Percentiles rank a stretch among this genome's conserved stretches.
Conservation (phyloP, 2,329 filamentous ascomycete species). For the Aspergillus japonicus region DNA sequence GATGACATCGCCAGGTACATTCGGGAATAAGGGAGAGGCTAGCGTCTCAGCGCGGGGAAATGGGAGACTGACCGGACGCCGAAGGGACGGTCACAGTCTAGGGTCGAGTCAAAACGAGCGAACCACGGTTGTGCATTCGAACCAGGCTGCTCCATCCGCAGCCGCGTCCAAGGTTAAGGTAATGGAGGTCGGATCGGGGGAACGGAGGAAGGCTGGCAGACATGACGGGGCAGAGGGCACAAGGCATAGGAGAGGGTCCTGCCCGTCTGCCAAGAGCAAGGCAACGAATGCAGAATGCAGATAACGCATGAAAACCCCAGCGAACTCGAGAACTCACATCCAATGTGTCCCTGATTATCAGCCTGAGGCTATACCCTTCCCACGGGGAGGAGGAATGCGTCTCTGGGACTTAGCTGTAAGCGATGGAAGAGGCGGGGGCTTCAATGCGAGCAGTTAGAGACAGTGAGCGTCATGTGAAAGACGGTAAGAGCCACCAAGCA, state of each 20-base stretch:
- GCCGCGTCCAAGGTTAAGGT: conserved; percentile 11
- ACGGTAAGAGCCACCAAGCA: background rate
- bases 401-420: background rate
- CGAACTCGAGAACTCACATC: background rate
- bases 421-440: background rate
- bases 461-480: background rate
- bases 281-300: background rate
- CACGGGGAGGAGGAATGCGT: background rate
- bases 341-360: background rate
- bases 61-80: background rate
- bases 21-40: background rate
- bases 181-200: conserved; percentile 27
- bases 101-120: conserved; percentile 5
- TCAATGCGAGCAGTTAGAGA: background rate
- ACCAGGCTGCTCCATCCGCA: conserved; percentile 14
- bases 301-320: background rate
- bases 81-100: background rate
- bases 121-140: conserved; percentile 16
- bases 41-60: conserved; percentile 1
- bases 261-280: conserved; percentile 15
- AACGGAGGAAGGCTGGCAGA: conserved; percentile 32
- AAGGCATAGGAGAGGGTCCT: conserved; percentile 11
- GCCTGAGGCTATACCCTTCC: background rate
- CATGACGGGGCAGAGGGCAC: background rate
- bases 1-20: background rate